Percentiles rank a stretch among this genome's conserved stretches.
These are phyloP conservation scores for Nicotiana attenuata DNA, from an alignment of 257 asterid species.

Conservation along the genomic window DNA sequence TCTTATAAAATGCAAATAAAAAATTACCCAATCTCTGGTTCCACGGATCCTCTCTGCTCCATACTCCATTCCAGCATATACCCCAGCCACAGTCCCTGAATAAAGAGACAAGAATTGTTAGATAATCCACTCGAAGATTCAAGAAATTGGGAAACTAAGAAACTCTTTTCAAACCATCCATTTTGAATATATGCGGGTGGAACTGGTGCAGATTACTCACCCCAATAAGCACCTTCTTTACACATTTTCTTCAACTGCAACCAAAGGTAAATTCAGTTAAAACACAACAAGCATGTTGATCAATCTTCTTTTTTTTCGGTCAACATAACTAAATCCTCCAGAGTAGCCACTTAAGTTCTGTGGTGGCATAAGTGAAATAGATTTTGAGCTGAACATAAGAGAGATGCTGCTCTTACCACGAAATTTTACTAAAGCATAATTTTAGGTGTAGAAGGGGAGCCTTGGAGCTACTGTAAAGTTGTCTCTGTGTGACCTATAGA, in stretches of 20 bases:
- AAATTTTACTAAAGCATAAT: background rate
- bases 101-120: background rate
- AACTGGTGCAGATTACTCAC: constrained; percentile 36
- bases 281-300: background rate
- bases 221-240: constrained; percentile 92
- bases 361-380: background rate
- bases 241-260: constrained; percentile 90
- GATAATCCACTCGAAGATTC: background rate
- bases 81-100: constrained; percentile 77
- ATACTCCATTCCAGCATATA: constrained; percentile 67
- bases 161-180: background rate
- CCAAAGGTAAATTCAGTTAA: constrained; percentile 14
- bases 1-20: background rate
- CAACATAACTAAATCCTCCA: background rate
- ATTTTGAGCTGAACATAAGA: background rate
- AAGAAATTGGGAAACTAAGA: background rate
- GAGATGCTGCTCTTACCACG: background rate
- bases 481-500: too few species aligned
- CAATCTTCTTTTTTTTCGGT: background rate
- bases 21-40: constrained; percentile 76
- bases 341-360: background rate
- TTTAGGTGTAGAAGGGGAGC: background rate
- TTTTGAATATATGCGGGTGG: background rate
- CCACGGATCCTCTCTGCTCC: constrained; percentile 70
- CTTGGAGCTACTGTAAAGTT: too few species aligned